Evolutionary conservation across 176 grass and related monocot species (phyloP), one percentile per base, ranked within the genome.

Genomic region (Zea mays): DNA sequence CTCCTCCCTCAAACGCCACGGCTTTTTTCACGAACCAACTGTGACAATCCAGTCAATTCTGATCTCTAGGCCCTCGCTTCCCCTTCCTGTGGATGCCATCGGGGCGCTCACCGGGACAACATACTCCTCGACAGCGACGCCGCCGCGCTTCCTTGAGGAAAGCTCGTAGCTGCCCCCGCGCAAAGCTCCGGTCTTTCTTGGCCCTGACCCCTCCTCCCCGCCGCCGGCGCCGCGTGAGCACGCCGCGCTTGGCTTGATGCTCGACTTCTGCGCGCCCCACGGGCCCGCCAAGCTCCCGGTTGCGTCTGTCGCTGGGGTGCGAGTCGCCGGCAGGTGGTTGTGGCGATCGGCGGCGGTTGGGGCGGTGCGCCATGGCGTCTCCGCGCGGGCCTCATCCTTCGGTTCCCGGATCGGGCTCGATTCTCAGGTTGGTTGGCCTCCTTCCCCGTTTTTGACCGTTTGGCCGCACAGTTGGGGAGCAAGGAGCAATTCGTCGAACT

Each of bases 361-460:
- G 56, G 46, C 46, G 76, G 68, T 48, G 47, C 80, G 76, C 10
- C 83, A 73, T 49, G 79, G 65, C 58, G 84, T 92, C 79, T 59
- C 50, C 42, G 77, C 82, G 82, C 82, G 82, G 71, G 77, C 77
- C 5, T 81, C 77, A 14, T 76, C 82, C 62, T 93, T 90, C 83
- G 78, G 79, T 54, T 92, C 90, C 55, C 92, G 81, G 48, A 74
- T 95, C 81, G 92, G 92, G 48, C 85, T 99, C 60, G 96, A 99
- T 65, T 99, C 90, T 59, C 96, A 88, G 89, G 96, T 99, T 77
- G 8, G 83, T 83, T 37, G 39, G 41, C 34, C 5, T 44, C 5
- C 10, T 16, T 64, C 15, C 14, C 11, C 13, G 27, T 48, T 65
- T 7, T 74, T 66, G 34, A 68, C 33, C 74, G 76, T 88, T 85